Conservation (phyloP, 2,329 filamentous ascomycete genomes). For the Penicillium sp. region DNA sequence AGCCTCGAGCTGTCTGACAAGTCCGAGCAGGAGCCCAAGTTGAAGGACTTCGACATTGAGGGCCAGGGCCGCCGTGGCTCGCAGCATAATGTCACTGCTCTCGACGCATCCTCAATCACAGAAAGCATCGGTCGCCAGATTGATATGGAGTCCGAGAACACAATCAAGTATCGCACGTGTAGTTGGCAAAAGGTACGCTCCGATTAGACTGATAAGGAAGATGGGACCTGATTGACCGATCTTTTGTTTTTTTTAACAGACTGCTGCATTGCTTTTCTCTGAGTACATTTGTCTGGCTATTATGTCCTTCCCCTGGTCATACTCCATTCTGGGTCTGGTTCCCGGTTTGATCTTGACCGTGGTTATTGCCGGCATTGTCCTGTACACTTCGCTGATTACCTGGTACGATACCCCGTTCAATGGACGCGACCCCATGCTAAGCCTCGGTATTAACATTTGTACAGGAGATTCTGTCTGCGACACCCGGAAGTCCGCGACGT, state of each 20-base stretch:
- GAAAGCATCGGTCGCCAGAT: slow-evolving; percentile 64
- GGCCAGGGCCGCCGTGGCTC: slow-evolving; percentile 23
- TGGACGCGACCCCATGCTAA: background rate
- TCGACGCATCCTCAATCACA: slow-evolving; percentile 40
- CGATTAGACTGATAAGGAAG: slow-evolving; percentile 13
- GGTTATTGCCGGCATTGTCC: slow-evolving; percentile 71
- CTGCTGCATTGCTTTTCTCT: slow-evolving; percentile 83
- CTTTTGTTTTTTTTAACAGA: slow-evolving; percentile 50
- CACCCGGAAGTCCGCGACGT: slow-evolving; percentile 91
- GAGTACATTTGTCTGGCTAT: slow-evolving; percentile 93
- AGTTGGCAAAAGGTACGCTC: slow-evolving; percentile 78
- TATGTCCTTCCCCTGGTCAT: slow-evolving; percentile 95
- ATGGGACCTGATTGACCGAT: slow-evolving; percentile 1
- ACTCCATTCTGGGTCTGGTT: slow-evolving; percentile 80
- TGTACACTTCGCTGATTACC: slow-evolving; percentile 74
- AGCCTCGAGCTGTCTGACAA: slow-evolving; percentile 25
- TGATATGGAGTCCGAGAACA: slow-evolving; percentile 70
- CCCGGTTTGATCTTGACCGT: slow-evolving; percentile 81
- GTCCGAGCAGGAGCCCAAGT: slow-evolving; percentile 24
- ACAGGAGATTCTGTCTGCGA: slow-evolving; percentile 82
- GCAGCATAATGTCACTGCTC: slow-evolving; percentile 17
- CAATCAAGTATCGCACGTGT: slow-evolving; percentile 89
- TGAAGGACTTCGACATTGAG: slow-evolving; percentile 33
- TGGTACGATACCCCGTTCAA: slow-evolving; percentile 47
- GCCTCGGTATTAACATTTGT: slow-evolving; percentile 28